Conservation (phyloP, 2,329 filamentous ascomycete species). For the Incumbomyces lentus region DNA sequence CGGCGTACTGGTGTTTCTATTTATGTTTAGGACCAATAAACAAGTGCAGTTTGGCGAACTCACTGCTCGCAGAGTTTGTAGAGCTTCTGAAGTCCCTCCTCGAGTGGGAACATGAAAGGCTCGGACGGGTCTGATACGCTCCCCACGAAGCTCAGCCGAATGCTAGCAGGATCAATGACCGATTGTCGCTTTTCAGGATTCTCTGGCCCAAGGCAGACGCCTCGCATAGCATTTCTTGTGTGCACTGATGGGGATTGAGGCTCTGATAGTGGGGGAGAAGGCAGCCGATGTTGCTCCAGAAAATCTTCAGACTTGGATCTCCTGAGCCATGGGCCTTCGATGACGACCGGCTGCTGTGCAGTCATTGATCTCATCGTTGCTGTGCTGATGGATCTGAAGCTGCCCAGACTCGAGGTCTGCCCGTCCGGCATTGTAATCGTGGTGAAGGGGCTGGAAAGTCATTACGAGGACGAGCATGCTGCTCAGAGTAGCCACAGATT, state of each 20-base stretch:
- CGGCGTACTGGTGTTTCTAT: neutral
- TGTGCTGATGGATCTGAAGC: neutral
- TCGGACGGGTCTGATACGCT: neutral
- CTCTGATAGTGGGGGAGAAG: neutral
- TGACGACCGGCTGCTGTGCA: neutral
- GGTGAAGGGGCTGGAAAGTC: neutral
- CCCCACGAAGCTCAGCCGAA: constrained; percentile 2
- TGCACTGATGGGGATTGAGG: neutral
- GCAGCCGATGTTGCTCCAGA: neutral
- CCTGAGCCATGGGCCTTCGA: neutral
- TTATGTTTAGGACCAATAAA: neutral
- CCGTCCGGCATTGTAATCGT: neutral
- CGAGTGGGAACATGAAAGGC: neutral
- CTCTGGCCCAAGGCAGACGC: neutral
- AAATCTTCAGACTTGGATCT: neutral
- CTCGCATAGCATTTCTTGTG: neutral
- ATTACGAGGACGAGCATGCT: too few species aligned
- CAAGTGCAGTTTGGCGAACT: neutral
- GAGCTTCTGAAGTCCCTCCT: constrained; percentile 4
- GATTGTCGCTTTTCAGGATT: neutral
- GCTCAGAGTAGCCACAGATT: too few species aligned
- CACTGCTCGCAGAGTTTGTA: constrained; percentile 4
- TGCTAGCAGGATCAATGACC: neutral
- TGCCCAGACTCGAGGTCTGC: neutral
- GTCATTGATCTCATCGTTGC: neutral